Evolutionary conservation across 2,329 filamentous ascomycete species (phyloP), one percentile per base, ranked within the genome.

Genomic region (Diaporthe velutina): DNA sequence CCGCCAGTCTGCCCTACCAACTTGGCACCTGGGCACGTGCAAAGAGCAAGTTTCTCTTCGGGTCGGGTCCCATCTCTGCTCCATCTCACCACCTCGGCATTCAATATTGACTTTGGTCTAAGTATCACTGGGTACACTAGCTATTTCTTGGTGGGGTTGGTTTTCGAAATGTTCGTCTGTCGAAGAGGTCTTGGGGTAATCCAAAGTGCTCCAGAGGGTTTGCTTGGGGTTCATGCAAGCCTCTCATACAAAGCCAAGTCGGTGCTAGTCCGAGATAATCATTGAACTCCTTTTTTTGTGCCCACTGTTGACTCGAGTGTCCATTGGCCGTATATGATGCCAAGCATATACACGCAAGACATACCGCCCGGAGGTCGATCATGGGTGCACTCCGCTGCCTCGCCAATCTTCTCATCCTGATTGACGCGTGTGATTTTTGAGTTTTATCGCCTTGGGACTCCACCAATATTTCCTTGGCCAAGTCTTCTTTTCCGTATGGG

Each of bases 141-240:
- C 54, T 40, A 40, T 40, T 40, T 22, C 64, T 54, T 68, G 48
- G 64, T 68, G 64, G 45, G 64, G n/a, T 5, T 2, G n/a, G 5
- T 4, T 1, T 38, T 8, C 17, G 2, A 12, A 19, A 40, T 38
- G 7, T 40, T 45, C 33, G n/a, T 22, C n/a, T 54, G 45, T 52
- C 25, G 22, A 9, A 22, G 19, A 38, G n/a, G n/a, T n/a, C 58
- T 64, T 64, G 28, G 40, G 19, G 17, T n/a, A n/a, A 35, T 30
- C 30, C 30, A 28, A 38, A 25, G 42, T 28, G 22, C 48, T 28
- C 45, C 30, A 35, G 33, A 40, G 48, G n/a, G n/a, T 52, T 68
- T 38, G 64, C 64, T 67, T 52, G 25, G 64, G 48, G 48, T 68
- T 68, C 64, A 68, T 68, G 64, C 64, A 68, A 28, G 22, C 45